phyloP scores from a whole-genome alignment of 1,139 yeast species.

The Meyerozyma carpophila region DNA sequence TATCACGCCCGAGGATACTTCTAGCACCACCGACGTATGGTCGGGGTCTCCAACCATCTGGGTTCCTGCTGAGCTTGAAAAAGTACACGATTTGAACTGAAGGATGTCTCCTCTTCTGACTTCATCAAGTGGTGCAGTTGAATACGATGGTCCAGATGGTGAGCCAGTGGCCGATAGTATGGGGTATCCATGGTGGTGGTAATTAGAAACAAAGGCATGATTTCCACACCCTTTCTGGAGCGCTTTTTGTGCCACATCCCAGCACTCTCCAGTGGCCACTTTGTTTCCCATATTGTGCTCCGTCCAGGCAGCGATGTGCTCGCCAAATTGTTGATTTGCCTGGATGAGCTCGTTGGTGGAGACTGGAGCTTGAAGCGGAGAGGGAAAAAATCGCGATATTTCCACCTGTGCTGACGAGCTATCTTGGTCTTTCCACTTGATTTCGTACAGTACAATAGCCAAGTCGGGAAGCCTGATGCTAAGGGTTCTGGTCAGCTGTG shows the following conservation, averaged over 20 bases:
- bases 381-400: constrained; percentile 39
- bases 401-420: constrained; percentile 15
- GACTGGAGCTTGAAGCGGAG: constrained; percentile 35
- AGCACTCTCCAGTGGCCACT: constrained; percentile 73
- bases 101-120: constrained; percentile 39
- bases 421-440: constrained; percentile 41
- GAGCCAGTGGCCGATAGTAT: constrained; percentile 24
- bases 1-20: constrained; percentile 25
- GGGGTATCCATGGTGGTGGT: constrained; percentile 55
- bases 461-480: constrained; percentile 48
- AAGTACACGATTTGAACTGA: constrained; percentile 38
- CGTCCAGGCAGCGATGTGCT: constrained; percentile 59
- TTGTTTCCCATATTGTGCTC: constrained; percentile 48
- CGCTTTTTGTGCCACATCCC: constrained; percentile 71
- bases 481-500: constrained; percentile 16
- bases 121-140: constrained; percentile 26
- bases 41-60: constrained; percentile 54
- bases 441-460: constrained; percentile 37
- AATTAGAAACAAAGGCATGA: constrained; percentile 55
- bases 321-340: constrained; percentile 42
- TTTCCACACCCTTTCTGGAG: constrained; percentile 55
- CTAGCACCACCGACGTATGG: constrained; percentile 61
- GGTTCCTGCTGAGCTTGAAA: constrained; percentile 28
- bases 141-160: constrained; percentile 6
- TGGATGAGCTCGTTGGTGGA: constrained; percentile 31